These are phyloP conservation scores for Backusella tarrabulga DNA, from an alignment of 192 early-diverging fungal genomes.

Conservation along the genomic window DNA sequence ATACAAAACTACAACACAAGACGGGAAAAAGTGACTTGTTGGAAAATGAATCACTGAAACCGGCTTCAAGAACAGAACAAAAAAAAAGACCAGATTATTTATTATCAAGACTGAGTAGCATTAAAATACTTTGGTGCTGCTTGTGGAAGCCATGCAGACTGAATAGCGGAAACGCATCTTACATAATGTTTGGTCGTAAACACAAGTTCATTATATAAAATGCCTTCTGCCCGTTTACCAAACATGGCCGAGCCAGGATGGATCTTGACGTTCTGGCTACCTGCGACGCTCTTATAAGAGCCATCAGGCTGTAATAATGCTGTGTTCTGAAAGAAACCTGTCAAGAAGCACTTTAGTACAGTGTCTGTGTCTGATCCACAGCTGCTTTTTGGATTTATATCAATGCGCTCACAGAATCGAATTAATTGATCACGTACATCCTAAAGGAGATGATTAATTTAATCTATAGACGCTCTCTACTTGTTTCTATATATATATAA, in stretches of 20 bases:
- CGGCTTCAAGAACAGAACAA: neutral
- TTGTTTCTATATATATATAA: neutral
- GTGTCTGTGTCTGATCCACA: slow-evolving; percentile 75
- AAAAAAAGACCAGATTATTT: neutral
- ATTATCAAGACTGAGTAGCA: slow-evolving; percentile 5
- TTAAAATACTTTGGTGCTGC: slow-evolving; percentile 79
- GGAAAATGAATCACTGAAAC: neutral
- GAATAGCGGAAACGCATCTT: slow-evolving; percentile 76
- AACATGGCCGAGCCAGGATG: slow-evolving; percentile 91
- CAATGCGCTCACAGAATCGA: slow-evolving; percentile 69
- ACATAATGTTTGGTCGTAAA: slow-evolving; percentile 90
- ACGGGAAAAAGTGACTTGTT: neutral
- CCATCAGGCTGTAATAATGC: slow-evolving; percentile 87
- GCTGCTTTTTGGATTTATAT: slow-evolving; percentile 58
- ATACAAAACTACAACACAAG: neutral
- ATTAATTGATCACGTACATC: slow-evolving; percentile 87
- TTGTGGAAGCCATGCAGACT: slow-evolving; percentile 79
- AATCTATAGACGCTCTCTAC: neutral
- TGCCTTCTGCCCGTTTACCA: slow-evolving; percentile 69
- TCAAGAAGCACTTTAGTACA: slow-evolving; percentile 82
- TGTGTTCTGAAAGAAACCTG: slow-evolving; percentile 88
- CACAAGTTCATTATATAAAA: slow-evolving; percentile 91
- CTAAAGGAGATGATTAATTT: slow-evolving; percentile 20
- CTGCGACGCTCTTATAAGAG: slow-evolving; percentile 72
- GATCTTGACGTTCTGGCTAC: slow-evolving; percentile 73